Evolutionary conservation across 2,329 filamentous ascomycete genomes (phyloP), one percentile per base, ranked within the genome.

Genomic region (Alternaria alternata): DNA sequence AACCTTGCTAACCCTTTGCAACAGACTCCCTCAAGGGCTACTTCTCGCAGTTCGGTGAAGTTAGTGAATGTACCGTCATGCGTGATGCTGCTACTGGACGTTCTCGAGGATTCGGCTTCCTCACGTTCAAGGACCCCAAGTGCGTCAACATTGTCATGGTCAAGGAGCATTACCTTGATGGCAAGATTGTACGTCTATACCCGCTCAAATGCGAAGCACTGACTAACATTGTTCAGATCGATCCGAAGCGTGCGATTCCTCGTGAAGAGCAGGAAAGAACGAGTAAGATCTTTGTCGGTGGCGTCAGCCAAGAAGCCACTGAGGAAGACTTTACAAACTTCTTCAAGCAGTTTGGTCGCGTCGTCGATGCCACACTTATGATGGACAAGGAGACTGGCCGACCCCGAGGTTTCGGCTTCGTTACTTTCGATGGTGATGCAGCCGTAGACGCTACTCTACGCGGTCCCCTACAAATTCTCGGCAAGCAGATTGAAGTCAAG

Each of bases 351-450:
- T 99, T 98, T 72, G 95, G 95, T 28, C 90, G 94, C 62, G 95
- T 99, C 20, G 90, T 99, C 39, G 95, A 99, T 80, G 95, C 95
- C 2, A 99, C 95, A 0, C 88, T 99, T 3, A 99, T 99, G 95
- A 99, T 99, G 89, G 95, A 99, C 79, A 99, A 99, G 81, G 95
- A 99, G 78, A 99, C 95, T 1, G 95, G 95, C n/a, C 88, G 95
- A 41, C 95, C 95, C 3, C 87, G 95, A 75, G 95, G 95, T 2
- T 99, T 99, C 74, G 95, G 95, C 14, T 99, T 99, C 78, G 95
- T 99, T 54, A 99, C 95, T 0, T 99, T 99, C 71, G 95, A 99
- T 80, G 96, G 90, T 68, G 95, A 99, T 74, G 89, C 92, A 16
- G 95, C 95, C 18, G 95, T 99, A 44, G 95, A 99, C 66, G 91